Conservation (phyloP, 768 basidiomycete genomes). For the Strobilomyces confusus region DNA sequence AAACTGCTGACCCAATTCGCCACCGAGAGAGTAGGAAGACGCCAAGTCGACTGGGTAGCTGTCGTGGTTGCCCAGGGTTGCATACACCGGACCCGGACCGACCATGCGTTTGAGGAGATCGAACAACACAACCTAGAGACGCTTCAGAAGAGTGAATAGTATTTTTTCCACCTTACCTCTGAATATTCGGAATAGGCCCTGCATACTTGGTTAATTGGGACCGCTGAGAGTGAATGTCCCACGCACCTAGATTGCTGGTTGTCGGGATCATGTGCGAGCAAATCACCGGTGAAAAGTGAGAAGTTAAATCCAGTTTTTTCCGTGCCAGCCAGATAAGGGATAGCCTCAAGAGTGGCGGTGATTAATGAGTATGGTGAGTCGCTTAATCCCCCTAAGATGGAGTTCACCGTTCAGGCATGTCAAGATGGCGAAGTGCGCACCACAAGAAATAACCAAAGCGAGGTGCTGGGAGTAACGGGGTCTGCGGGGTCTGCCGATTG, state of each 20-base stretch:
- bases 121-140: slow-evolving; percentile 53
- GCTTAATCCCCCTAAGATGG: slow-evolving; percentile 27
- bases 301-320: slow-evolving; percentile 58
- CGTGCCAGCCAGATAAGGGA: slow-evolving; percentile 63
- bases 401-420: neutral
- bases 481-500: slow-evolving; percentile 49
- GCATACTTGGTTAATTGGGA: neutral
- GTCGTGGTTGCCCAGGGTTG: slow-evolving; percentile 76
- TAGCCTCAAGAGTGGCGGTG: slow-evolving; percentile 57
- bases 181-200: slow-evolving; percentile 60
- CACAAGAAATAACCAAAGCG: slow-evolving; percentile 64
- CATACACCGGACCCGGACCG: slow-evolving; percentile 68
- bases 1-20: slow-evolving; percentile 53
- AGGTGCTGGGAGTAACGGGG: slow-evolving; percentile 55
- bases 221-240: neutral
- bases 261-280: slow-evolving; percentile 68
- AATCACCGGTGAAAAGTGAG: slow-evolving; percentile 68
- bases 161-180: slow-evolving; percentile 42
- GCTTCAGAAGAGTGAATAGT: slow-evolving; percentile 4
- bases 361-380: slow-evolving; percentile 64
- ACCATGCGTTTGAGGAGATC: slow-evolving; percentile 62
- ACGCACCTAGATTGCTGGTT: slow-evolving; percentile 58
- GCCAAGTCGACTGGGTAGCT: slow-evolving; percentile 57
- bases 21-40: slow-evolving; percentile 55
- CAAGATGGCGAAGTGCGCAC: slow-evolving; percentile 27